Conservation (phyloP, 1,284 basidiomycete genomes). For the Puccinia horiana region DNA sequence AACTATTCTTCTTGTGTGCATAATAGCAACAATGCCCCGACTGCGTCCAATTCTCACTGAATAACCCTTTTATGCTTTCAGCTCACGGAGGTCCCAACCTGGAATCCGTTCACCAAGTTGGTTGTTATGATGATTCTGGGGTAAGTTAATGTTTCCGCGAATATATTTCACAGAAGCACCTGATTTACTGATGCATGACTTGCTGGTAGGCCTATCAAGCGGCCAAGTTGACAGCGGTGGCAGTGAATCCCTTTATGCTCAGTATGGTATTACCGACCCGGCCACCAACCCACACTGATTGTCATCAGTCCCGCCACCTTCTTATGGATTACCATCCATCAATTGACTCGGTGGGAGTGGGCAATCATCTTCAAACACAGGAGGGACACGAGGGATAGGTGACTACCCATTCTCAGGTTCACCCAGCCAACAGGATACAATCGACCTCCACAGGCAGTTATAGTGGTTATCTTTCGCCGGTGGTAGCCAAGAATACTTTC, state of each 20-base stretch:
- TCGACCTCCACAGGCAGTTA: neutral
- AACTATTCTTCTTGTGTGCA: neutral
- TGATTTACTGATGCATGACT: neutral
- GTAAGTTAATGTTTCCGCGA: conserved; percentile 8
- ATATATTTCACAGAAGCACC: neutral
- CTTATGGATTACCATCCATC: conserved; percentile 40
- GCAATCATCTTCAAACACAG: neutral
- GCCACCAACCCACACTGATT: conserved; percentile 5
- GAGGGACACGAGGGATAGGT: neutral
- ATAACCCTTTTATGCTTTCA: neutral
- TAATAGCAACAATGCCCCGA: neutral
- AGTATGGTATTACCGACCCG: conserved; percentile 7
- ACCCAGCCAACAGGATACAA: neutral
- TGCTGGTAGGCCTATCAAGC: conserved; percentile 5
- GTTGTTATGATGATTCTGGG: conserved; percentile 17
- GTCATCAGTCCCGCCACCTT: conserved; percentile 28
- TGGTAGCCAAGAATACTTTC: neutral
- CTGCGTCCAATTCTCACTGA: neutral
- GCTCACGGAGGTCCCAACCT: neutral
- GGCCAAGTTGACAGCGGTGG: neutral
- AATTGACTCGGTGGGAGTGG: neutral
- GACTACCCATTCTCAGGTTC: conserved; percentile 29
- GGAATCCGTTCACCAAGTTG: conserved; percentile 30
- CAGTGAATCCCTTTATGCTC: conserved; percentile 20
- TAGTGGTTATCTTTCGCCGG: conserved; percentile 21